Conservation (phyloP, 768 basidiomycete genomes). For the Termitomyces titanicus region DNA sequence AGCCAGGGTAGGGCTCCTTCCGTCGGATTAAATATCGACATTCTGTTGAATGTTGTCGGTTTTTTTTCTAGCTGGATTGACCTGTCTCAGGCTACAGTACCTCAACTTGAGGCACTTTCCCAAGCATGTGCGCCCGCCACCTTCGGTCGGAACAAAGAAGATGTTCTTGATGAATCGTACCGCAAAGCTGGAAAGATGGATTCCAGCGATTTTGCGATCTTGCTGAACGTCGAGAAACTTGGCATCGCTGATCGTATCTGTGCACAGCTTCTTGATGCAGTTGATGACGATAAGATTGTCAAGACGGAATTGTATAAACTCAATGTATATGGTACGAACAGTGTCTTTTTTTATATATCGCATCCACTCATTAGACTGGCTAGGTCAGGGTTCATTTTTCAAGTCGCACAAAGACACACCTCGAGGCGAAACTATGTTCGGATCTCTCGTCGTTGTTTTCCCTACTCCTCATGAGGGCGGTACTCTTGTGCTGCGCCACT, state of each 20-base stretch:
- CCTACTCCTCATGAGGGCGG: slow-evolving; percentile 46
- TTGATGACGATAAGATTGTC: slow-evolving; percentile 15
- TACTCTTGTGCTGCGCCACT: slow-evolving; percentile 31
- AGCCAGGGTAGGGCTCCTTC: background rate
- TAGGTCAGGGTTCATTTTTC: slow-evolving; percentile 44
- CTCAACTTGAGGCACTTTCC: slow-evolving; percentile 22
- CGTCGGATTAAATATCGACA: background rate
- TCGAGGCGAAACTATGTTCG: slow-evolving; percentile 40
- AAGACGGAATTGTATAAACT: slow-evolving; percentile 31
- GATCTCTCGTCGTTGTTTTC: slow-evolving; percentile 48
- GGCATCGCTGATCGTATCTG: slow-evolving; percentile 2
- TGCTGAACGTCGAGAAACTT: slow-evolving; percentile 19
- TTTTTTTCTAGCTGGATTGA: slow-evolving; percentile 9
- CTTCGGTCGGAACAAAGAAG: slow-evolving; percentile 28
- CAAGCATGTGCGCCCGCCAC: slow-evolving; percentile 36
- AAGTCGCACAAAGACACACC: slow-evolving; percentile 49
- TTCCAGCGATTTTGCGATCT: slow-evolving; percentile 26
- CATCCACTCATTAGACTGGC: background rate
- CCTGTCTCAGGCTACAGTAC: background rate
- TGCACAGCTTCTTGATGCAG: slow-evolving; percentile 12
- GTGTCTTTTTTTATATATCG: background rate
- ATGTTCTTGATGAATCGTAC: slow-evolving; percentile 34
- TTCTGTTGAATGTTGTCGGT: no score
- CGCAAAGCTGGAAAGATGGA: slow-evolving; percentile 46
- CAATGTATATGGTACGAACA: slow-evolving; percentile 33